Percentiles rank a stretch among this genome's conserved stretches.
phyloP scores from a whole-genome alignment of 164 flowering plant genomes.

The Piper longum region DNA sequence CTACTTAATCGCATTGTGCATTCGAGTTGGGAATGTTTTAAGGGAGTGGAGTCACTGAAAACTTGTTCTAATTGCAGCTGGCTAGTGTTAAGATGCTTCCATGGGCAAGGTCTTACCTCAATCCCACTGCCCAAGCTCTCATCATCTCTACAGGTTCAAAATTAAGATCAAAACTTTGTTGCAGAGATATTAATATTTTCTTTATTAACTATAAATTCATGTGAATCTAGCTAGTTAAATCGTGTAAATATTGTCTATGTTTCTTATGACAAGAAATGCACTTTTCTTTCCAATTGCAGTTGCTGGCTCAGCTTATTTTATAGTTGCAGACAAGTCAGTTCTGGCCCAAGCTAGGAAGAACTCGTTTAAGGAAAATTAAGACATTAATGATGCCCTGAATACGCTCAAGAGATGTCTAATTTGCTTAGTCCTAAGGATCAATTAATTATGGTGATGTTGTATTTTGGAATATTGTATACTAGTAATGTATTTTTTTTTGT shows the following conservation, averaged over 20 bases:
- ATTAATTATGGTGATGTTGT: too few relatives aligned
- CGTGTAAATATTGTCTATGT: too few relatives aligned
- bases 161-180: neutral
- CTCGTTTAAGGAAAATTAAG: slow-evolving; percentile 32
- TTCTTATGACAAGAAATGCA: neutral
- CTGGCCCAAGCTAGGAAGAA: slow-evolving; percentile 64
- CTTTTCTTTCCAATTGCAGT: slow-evolving; percentile 20
- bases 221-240: too few relatives aligned
- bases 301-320: slow-evolving; percentile 84
- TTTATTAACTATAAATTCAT: neutral
- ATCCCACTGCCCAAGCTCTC: slow-evolving; percentile 86
- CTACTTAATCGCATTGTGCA: too few relatives aligned
- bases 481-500: too few relatives aligned
- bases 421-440: too few relatives aligned
- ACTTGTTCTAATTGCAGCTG: slow-evolving; percentile 24
- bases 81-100: slow-evolving; percentile 78
- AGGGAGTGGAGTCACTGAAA: neutral
- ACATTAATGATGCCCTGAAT: too few relatives aligned
- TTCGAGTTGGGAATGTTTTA: neutral
- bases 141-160: slow-evolving; percentile 64
- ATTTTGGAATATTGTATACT: too few relatives aligned
- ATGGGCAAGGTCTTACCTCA: slow-evolving; percentile 86
- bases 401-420: too few relatives aligned
- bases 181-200: neutral
- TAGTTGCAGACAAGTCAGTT: slow-evolving; percentile 88